These are phyloP conservation scores for Diaporthe australafricana DNA, from an alignment of 2,329 filamentous ascomycete species.

Conservation along the genomic window DNA sequence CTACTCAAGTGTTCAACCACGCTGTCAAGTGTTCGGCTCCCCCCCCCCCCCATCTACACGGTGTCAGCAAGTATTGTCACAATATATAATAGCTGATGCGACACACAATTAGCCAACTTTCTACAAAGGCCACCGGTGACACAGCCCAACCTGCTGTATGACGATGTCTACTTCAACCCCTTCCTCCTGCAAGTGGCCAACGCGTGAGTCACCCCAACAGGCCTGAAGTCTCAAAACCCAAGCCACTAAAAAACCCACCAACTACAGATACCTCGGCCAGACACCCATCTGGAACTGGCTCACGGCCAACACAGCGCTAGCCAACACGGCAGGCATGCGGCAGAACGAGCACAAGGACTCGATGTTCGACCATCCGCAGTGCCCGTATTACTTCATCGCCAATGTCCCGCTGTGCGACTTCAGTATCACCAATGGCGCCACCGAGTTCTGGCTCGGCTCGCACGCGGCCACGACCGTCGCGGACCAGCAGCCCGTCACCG, in stretches of 20 bases:
- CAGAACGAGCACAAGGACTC: slow-evolving; percentile 54
- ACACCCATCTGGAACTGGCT: slow-evolving; percentile 54
- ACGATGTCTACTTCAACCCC: slow-evolving; percentile 55
- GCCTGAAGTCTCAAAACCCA: not conserved
- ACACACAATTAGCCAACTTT: slow-evolving; percentile 48
- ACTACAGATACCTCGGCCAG: slow-evolving; percentile 52
- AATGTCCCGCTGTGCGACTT: slow-evolving; percentile 53
- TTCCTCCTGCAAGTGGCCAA: slow-evolving; percentile 54
- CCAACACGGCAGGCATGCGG: slow-evolving; percentile 49
- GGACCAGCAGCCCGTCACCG: slow-evolving; percentile 47
- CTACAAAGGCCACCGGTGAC: slow-evolving; percentile 51
- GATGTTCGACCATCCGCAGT: slow-evolving; percentile 49
- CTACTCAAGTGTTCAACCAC: slow-evolving; percentile 40
- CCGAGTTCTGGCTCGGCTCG: slow-evolving; percentile 56
- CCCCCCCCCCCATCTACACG: not conserved
- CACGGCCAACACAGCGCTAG: slow-evolving; percentile 53
- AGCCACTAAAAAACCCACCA: not conserved
- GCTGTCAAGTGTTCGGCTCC: slow-evolving; percentile 39
- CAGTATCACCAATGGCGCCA: slow-evolving; percentile 48
- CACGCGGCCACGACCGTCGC: slow-evolving; percentile 46
- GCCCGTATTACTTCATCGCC: slow-evolving; percentile 53
- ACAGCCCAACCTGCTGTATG: slow-evolving; percentile 46
- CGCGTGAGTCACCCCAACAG: slow-evolving; percentile 42
- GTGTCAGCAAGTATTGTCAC: rapidly evolving
- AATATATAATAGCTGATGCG: not conserved